These are phyloP conservation scores for Aleurites moluccanus DNA, from an alignment of 441 rosid genomes.

Conservation along the genomic window DNA sequence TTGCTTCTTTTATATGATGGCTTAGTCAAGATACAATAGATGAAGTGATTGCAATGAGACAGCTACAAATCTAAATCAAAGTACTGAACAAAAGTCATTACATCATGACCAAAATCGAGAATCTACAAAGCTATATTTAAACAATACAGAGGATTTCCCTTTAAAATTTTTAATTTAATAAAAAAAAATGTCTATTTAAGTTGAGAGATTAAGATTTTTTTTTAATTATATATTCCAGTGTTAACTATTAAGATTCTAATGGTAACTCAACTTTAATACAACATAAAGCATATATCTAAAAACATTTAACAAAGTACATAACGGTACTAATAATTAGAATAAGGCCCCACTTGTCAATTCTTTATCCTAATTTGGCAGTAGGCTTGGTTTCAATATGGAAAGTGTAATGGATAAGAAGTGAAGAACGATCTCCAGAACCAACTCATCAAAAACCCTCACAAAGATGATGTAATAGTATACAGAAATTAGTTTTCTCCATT, in stretches of 20 bases:
- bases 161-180: too few relatives aligned
- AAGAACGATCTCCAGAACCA: too few relatives aligned
- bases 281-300: constrained; percentile 1
- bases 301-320: constrained; percentile 23
- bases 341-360: constrained; percentile 3
- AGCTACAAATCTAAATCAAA: constrained; percentile 22
- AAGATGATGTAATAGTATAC: too few relatives aligned
- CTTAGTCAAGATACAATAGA: constrained; percentile 14
- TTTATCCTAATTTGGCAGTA: neutral
- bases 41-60: neutral
- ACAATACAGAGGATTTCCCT: neutral
- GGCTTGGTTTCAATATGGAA: neutral
- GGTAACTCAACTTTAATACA: neutral
- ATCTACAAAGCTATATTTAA: constrained; percentile 29
- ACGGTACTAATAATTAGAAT: constrained; percentile 21
- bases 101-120: constrained; percentile 47
- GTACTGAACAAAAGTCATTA: constrained; percentile 29
- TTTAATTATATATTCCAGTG: too few relatives aligned
- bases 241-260: constrained; percentile 2
- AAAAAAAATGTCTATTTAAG: too few relatives aligned
- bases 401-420: neutral
- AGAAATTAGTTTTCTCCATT: too few relatives aligned
- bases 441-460: too few relatives aligned
- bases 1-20: constrained; percentile 24
- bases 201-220: too few relatives aligned